A percentile compares a stretch with the other conserved stretches of the same genome.
These are phyloP conservation scores for Kwoniella heveanensis DNA, from an alignment of 768 basidiomycete genomes.

Conservation along the genomic window DNA sequence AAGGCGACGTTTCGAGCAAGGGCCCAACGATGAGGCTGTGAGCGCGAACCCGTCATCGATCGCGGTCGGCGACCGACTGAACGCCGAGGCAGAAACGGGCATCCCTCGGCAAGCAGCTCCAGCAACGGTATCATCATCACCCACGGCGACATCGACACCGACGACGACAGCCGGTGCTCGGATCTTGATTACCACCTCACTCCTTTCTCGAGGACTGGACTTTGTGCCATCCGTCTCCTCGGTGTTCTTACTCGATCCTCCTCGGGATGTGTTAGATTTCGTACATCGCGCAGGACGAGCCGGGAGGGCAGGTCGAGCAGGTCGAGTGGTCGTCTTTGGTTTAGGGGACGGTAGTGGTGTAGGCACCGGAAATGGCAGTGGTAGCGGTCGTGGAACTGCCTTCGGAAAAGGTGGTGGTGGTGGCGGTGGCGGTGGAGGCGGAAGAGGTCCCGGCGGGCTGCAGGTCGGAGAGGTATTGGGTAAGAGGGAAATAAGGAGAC, in stretches of 20 bases:
- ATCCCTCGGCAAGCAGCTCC: no score
- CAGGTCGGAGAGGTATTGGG: slow-evolving; percentile 11
- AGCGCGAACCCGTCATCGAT: not conserved
- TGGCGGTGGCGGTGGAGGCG: not conserved
- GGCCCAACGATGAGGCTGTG: not conserved
- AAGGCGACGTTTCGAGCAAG: slow-evolving; percentile 5
- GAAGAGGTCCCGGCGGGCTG: not conserved
- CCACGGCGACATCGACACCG: not conserved
- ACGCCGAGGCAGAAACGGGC: no score
- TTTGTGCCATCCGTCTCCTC: slow-evolving; percentile 76
- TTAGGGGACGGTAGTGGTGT: slow-evolving; percentile 33
- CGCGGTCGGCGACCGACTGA: slow-evolving; percentile 38
- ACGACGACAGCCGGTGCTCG: slow-evolving; percentile 13
- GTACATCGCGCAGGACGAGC: slow-evolving; percentile 85
- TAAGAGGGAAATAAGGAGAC: slow-evolving; percentile 11
- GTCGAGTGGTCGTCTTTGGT: slow-evolving; percentile 53
- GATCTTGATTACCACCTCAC: slow-evolving; percentile 83
- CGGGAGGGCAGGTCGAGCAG: slow-evolving; percentile 63
- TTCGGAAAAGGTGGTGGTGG: not conserved
- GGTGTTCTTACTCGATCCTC: slow-evolving; percentile 84
- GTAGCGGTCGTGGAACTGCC: not conserved
- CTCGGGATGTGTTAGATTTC: slow-evolving; percentile 87
- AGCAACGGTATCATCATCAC: no score
- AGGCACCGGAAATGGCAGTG: not conserved
- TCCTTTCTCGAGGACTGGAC: slow-evolving; percentile 87